Base-by-base conservation (phyloP, 2,329 filamentous ascomycete genomes). In the Cercospora janseana region DNA sequence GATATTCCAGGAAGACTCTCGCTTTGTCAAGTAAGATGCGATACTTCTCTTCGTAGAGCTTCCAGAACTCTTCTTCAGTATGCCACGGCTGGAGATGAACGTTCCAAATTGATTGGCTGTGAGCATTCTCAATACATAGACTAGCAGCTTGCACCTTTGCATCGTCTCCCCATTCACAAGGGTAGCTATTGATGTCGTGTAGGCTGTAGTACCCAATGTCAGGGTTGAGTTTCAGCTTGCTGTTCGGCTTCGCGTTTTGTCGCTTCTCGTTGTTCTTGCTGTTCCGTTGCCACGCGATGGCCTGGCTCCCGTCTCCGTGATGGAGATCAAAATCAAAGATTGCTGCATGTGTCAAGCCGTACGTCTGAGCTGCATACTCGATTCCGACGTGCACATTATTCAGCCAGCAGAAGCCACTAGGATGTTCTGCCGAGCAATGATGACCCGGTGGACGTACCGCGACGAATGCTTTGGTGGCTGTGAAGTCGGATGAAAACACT, bases 311-410 rank as follows among this genome's bases (percentile, higher is more conserved):
- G 66, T 95, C 90, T 40, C 90, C 90, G 63, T 95, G 90, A 63
- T 95, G 90, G 16, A 95, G 76, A 67, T 95, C 89, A 66, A 95
- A 92, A 65, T 95, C 90, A 57, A 95, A 82, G 55, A 95, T 97
- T 8, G 89, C 93, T 0, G 91, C 92, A 68, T 98, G 93, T 0
- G 92, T 97, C 21, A 97, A 73, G 0, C 87, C 90, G 64, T 98
- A 87, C 29, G 79, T 80, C 55, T 92, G 81, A 15, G 88, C 85
- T 8, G 85, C 92, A 68, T 98, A 88, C 68, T 94, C 87, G 58
- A 98, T 95, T 0, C 92, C 93, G 16, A 98, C 88, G 65, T 97
- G 92, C 0, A 98, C 90, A 66, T 98, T 98, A 69, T 98, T 98
- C 43, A 98, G 74, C 92, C 93, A 98, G 72, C 93, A 98, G 66